phyloP scores from a whole-genome alignment of 2,329 filamentous ascomycete species.

The Teratosphaeria nubilosa region DNA sequence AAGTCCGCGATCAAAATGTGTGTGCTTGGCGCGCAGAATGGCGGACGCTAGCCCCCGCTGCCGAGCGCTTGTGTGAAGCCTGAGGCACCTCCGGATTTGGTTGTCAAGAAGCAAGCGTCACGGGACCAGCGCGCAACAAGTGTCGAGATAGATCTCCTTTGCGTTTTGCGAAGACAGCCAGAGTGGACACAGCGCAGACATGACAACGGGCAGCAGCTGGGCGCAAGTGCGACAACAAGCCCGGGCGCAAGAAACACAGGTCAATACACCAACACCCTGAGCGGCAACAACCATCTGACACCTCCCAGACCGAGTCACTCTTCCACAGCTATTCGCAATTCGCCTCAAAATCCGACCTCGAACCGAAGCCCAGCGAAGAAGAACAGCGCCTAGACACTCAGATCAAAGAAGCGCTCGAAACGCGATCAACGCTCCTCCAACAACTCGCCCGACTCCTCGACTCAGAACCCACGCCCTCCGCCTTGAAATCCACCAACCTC shows the following conservation, averaged over 20 bases:
- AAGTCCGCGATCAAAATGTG: too few relatives aligned
- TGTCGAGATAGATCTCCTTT: neutral
- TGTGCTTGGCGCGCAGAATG: too few relatives aligned
- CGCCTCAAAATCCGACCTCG: slow-evolving; percentile 66
- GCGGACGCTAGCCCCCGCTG: too few relatives aligned
- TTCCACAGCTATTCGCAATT: slow-evolving; percentile 88
- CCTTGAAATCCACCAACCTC: slow-evolving; percentile 95
- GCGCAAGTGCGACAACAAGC: slow-evolving; percentile 89
- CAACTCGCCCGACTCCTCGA: slow-evolving; percentile 85
- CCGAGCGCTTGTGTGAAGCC: neutral
- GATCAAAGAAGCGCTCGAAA: slow-evolving; percentile 73
- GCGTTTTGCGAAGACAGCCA: neutral
- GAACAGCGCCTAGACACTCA: slow-evolving; percentile 71
- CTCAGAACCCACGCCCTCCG: slow-evolving; percentile 83
- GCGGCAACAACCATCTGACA: slow-evolving; percentile 5
- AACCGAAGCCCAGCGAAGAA: slow-evolving; percentile 73
- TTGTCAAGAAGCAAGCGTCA: neutral
- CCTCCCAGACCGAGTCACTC: slow-evolving; percentile 63
- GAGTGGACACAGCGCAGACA: slow-evolving; percentile 22
- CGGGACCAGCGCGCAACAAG: neutral
- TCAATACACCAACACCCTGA: slow-evolving; percentile 29
- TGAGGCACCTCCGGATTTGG: neutral
- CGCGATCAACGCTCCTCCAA: slow-evolving; percentile 70
- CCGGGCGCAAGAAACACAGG: slow-evolving; percentile 79
- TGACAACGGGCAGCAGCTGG: slow-evolving; percentile 53